Conservation (phyloP, 352 stramenopile genomes). For the Pythium rishiriense region DNA sequence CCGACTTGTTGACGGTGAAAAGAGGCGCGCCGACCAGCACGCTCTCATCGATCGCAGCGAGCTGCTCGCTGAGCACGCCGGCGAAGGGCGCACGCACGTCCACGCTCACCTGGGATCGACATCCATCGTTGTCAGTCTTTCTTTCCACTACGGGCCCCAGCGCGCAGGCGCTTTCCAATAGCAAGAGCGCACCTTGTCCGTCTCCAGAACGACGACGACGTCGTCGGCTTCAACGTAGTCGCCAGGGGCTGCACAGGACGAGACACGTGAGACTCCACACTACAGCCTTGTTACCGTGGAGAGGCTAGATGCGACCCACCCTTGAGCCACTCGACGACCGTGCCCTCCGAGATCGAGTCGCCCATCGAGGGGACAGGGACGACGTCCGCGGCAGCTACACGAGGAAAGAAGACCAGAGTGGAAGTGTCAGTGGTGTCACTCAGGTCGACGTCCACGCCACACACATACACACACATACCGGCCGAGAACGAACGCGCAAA, state of each 20-base stretch:
- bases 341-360: conserved; percentile 98
- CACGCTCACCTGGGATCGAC: conserved; percentile 34
- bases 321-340: conserved; percentile 96
- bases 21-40: conserved; percentile 95
- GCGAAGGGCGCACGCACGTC: conserved; percentile 91
- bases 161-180: no score
- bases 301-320: conserved; percentile 24
- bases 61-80: conserved; percentile 91
- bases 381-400: conserved; percentile 32
- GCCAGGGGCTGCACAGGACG: conserved; percentile 57
- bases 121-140: not conserved
- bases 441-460: no score
- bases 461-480: conserved; percentile 25
- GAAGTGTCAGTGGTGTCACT: not conserved
- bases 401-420: not conserved
- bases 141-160: no score
- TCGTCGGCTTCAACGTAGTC: conserved; percentile 96
- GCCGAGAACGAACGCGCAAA: conserved; percentile 47
- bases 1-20: conserved; percentile 74
- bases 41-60: conserved; percentile 93
- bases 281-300: not conserved
- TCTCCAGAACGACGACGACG: conserved; percentile 97
- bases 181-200: conserved; percentile 92
- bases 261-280: not conserved
- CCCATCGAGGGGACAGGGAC: conserved; percentile 89